Evolutionary conservation across 2,329 filamentous ascomycete species (phyloP).

Genomic region (Phaeomoniella chlamydospora): DNA sequence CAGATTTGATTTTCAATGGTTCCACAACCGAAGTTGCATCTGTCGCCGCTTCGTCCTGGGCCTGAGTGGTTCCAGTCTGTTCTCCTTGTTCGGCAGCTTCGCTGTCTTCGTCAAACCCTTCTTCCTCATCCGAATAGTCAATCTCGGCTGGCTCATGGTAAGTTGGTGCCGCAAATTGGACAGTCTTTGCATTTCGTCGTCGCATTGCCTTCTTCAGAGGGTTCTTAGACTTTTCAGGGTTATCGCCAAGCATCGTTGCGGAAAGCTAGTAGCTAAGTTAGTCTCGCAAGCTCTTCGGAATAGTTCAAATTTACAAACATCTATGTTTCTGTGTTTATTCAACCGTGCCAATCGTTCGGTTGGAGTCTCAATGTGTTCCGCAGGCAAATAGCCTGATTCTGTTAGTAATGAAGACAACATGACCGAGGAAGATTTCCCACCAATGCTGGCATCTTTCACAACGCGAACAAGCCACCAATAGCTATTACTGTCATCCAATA

Average conservation of each 20-base stretch:
- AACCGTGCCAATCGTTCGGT: constrained; percentile 84
- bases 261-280: constrained; percentile 37
- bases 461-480: constrained; percentile 99
- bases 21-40: constrained; percentile 19
- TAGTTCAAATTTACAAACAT: too few species aligned
- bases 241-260: constrained; percentile 57
- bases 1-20: constrained; percentile 26
- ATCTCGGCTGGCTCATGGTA: constrained; percentile 80
- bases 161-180: constrained; percentile 71
- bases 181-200: constrained; percentile 68
- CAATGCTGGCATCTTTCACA: constrained; percentile 94
- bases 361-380: constrained; percentile 96
- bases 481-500: constrained; percentile 96
- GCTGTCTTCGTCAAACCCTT: constrained; percentile 17
- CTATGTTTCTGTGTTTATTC: constrained; percentile 97
- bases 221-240: constrained; percentile 66
- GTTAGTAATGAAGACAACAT: constrained; percentile 9
- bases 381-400: constrained; percentile 70
- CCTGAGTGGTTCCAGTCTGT: constrained; percentile 22
- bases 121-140: constrained; percentile 69
- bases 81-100: constrained; percentile 32
- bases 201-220: constrained; percentile 73
- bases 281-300: constrained; percentile 13
- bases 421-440: constrained; percentile 23
- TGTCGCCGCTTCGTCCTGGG: constrained; percentile 8